A percentile compares a stretch with the other conserved stretches of the same genome.
phyloP scores from a whole-genome alignment of 2,329 filamentous ascomycete species.

The Penicillium sp. region DNA sequence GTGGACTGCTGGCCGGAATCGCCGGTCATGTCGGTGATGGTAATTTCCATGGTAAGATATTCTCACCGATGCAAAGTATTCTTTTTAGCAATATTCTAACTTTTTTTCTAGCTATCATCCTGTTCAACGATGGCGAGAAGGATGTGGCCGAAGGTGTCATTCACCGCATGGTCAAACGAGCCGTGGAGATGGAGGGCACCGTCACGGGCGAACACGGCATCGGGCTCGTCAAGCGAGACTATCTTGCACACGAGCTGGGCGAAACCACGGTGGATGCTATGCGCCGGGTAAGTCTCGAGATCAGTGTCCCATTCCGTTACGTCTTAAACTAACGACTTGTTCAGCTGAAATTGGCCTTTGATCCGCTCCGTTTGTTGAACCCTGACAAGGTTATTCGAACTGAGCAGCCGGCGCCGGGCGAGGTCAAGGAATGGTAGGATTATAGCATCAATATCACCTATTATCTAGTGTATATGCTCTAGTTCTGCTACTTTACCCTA shows the following conservation, averaged over 20 bases:
- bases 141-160: constrained; percentile 55
- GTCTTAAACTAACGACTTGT: constrained; percentile 14
- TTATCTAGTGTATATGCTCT: too few relatives aligned
- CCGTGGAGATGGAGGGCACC: constrained; percentile 65
- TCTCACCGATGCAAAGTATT: neutral
- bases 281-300: constrained; percentile 50
- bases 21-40: constrained; percentile 70
- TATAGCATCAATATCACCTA: too few relatives aligned
- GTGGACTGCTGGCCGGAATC: constrained; percentile 61
- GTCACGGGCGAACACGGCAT: constrained; percentile 69
- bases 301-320: neutral
- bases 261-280: constrained; percentile 58
- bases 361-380: constrained; percentile 61
- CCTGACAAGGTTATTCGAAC: constrained; percentile 62
- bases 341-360: constrained; percentile 59
- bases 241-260: constrained; percentile 58
- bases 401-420: constrained; percentile 46
- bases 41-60: constrained; percentile 60
- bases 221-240: constrained; percentile 64
- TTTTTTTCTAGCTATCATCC: constrained; percentile 49
- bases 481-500: too few relatives aligned
- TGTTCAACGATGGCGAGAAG: constrained; percentile 56
- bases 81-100: neutral
- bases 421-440: constrained; percentile 47
- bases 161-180: constrained; percentile 64